Conservation (phyloP, 2,329 filamentous ascomycete genomes). For the Lachnellula occidentalis region DNA sequence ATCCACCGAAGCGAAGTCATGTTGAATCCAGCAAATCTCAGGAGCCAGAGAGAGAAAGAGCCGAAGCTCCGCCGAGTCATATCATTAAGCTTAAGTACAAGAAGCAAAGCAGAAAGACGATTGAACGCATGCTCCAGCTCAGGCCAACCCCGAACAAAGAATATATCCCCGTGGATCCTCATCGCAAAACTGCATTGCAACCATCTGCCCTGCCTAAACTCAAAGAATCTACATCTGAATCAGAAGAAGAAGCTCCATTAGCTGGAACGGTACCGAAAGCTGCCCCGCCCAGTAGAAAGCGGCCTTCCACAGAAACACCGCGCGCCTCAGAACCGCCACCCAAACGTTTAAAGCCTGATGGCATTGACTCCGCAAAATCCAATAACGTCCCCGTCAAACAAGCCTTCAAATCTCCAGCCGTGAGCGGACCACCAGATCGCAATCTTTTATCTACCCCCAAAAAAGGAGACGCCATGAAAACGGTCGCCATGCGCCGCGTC, state of each 20-base stretch:
- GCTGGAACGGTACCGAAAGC: conserved; percentile 31
- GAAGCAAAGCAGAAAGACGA: conserved; percentile 21
- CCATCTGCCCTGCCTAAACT: background rate
- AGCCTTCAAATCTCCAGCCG: conserved; percentile 31
- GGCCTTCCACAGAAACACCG: conserved; percentile 22
- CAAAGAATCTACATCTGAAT: conserved; percentile 5
- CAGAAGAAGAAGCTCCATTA: conserved; percentile 33
- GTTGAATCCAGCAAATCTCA: conserved; percentile 20
- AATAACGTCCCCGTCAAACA: conserved; percentile 31
- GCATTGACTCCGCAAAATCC: conserved; percentile 29
- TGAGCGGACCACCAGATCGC: conserved; percentile 22
- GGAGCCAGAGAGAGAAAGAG: conserved; percentile 9
- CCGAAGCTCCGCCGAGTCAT: background rate
- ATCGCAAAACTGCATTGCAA: conserved; percentile 10
- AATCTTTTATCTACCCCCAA: conserved; percentile 36
- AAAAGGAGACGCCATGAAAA: conserved; percentile 35
- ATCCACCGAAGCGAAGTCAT: conserved; percentile 25
- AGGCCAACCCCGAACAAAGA: conserved; percentile 15
- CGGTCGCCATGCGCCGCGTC: conserved; percentile 33
- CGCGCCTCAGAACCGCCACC: conserved; percentile 24
- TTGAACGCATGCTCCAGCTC: conserved; percentile 25
- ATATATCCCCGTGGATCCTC: background rate
- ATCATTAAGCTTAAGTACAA: conserved; percentile 30
- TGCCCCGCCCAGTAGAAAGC: conserved; percentile 23
- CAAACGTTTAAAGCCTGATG: conserved; percentile 34